Percentiles rank a stretch among this genome's conserved stretches.
Conservation (phyloP, 2,329 filamentous ascomycete genomes). For the Microcyclospora pomicola region DNA sequence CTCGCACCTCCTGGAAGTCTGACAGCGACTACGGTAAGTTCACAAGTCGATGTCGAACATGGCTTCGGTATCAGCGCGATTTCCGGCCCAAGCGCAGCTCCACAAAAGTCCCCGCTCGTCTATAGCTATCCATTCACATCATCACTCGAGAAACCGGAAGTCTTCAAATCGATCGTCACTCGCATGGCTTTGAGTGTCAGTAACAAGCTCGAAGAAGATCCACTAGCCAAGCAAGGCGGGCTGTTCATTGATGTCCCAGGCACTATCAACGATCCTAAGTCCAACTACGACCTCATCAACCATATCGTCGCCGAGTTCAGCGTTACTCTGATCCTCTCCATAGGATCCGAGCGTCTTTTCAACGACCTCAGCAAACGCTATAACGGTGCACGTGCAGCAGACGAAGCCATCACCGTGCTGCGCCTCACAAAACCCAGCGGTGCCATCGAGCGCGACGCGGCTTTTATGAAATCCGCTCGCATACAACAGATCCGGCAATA, state of each 20-base stretch:
- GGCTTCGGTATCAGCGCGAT: conserved; percentile 78
- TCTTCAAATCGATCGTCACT: conserved; percentile 63
- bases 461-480: conserved; percentile 58
- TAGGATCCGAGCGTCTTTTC: conserved; percentile 66
- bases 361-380: conserved; percentile 62
- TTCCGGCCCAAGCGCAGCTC: conserved; percentile 73
- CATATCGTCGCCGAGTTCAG: conserved; percentile 60
- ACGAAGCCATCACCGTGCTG: conserved; percentile 61
- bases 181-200: conserved; percentile 67
- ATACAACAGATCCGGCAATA: conserved; percentile 78
- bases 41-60: conserved; percentile 74
- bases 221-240: conserved; percentile 55
- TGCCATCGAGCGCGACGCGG: conserved; percentile 60
- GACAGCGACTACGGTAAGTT: conserved; percentile 74
- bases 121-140: conserved; percentile 71
- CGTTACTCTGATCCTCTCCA: conserved; percentile 64
- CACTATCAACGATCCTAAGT: conserved; percentile 49
- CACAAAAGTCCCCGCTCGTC: conserved; percentile 81
- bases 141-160: conserved; percentile 53
- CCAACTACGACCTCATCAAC: conserved; percentile 59
- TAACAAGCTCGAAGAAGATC: conserved; percentile 63
- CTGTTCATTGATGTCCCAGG: conserved; percentile 77
- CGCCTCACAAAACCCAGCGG: conserved; percentile 75
- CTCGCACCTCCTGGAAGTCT: conserved; percentile 54
- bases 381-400: conserved; percentile 23